phyloP scores from a whole-genome alignment of 176 grass and related monocot species.

The Tillandsia fasciculata region DNA sequence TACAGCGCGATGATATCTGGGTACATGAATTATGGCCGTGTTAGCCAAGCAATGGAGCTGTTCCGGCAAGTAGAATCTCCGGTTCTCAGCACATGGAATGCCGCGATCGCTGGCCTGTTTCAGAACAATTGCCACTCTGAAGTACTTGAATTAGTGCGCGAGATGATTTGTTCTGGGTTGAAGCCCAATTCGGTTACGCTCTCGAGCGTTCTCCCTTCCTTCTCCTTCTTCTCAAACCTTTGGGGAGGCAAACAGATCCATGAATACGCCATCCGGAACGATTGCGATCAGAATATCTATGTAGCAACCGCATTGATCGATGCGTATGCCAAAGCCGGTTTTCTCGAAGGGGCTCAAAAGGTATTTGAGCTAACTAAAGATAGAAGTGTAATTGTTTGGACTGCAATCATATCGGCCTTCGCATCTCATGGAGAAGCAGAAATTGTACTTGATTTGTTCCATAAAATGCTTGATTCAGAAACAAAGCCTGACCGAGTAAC shows the following conservation, averaged over 20 bases:
- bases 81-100: constrained; percentile 46
- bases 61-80: constrained; percentile 30
- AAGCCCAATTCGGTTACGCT: constrained; percentile 48
- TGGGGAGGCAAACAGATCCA: constrained; percentile 52
- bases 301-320: constrained; percentile 43
- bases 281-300: constrained; percentile 40
- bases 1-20: constrained; percentile 63
- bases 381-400: constrained; percentile 42
- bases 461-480: constrained; percentile 30
- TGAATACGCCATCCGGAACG: constrained; percentile 44
- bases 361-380: constrained; percentile 29
- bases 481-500: constrained; percentile 36
- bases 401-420: constrained; percentile 49
- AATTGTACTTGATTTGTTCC: constrained; percentile 31
- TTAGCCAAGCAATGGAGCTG: constrained; percentile 38
- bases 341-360: constrained; percentile 29
- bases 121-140: constrained; percentile 36
- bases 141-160: constrained; percentile 28
- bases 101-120: constrained; percentile 42
- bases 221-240: constrained; percentile 38
- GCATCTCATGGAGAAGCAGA: constrained; percentile 46
- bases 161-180: constrained; percentile 44
- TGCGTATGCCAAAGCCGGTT: constrained; percentile 48
- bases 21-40: constrained; percentile 50
- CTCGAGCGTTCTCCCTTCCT: constrained; percentile 42